Conservation (phyloP, 73 alveolate species). For the Stentor coeruleus region DNA sequence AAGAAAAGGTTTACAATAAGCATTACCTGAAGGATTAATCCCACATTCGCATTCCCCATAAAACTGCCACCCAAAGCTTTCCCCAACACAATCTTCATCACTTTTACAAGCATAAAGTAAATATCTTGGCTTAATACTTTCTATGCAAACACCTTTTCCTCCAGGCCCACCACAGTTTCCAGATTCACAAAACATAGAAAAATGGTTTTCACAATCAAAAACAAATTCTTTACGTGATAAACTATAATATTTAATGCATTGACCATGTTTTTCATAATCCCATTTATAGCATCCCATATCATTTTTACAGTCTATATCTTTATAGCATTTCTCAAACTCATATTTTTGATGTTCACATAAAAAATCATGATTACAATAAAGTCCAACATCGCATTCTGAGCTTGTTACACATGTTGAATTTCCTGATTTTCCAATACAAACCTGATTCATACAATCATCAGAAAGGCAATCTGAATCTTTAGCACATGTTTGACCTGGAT, state of each 20-base stretch:
- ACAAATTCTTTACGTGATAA: not conserved
- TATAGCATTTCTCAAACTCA: not conserved
- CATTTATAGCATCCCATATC: not conserved
- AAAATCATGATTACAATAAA: not conserved
- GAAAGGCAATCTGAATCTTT: not conserved
- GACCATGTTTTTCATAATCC: not conserved
- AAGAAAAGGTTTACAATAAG: not conserved
- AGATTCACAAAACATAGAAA: not conserved
- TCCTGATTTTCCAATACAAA: slow-evolving; percentile 13
- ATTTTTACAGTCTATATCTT: slow-evolving; percentile 1
- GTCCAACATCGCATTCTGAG: slow-evolving; percentile 10
- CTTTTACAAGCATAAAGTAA: not conserved
- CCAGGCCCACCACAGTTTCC: slow-evolving; percentile 22
- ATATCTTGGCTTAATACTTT: not conserved
- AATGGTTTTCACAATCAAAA: slow-evolving; percentile 6
- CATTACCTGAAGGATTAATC: not conserved
- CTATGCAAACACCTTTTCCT: slow-evolving; percentile 3
- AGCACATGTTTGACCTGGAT: slow-evolving; percentile 4
- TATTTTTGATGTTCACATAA: not conserved
- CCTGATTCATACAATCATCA: not conserved
- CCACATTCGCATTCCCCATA: not conserved
- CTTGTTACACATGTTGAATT: not conserved
- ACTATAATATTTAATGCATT: not conserved
- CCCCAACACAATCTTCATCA: not conserved
- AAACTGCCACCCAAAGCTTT: slow-evolving; percentile 17